Percentiles rank a stretch among this genome's conserved stretches.
These are phyloP conservation scores for Pseudonitzschia multistriata DNA, from an alignment of 108 stramenopile genomes.

Conservation along the genomic window DNA sequence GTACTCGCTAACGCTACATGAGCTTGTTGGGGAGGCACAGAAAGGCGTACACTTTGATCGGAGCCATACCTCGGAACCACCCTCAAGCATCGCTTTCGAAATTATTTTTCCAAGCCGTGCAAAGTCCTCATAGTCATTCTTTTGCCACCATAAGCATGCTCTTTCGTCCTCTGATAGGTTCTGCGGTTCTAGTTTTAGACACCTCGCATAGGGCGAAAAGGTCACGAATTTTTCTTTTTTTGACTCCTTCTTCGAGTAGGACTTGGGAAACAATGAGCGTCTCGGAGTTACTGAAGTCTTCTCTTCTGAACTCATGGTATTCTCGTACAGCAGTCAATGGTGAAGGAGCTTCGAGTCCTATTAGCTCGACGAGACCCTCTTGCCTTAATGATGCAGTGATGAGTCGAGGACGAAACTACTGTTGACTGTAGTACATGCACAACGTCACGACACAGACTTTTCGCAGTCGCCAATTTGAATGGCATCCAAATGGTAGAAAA, in stretches of 20 bases:
- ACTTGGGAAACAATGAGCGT: constrained; percentile 13
- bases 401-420: neutral
- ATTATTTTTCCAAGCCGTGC: constrained; percentile 69
- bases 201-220: constrained; percentile 75
- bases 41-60: constrained; percentile 36
- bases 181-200: constrained; percentile 56
- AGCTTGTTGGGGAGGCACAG: constrained; percentile 26
- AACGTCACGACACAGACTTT: no score
- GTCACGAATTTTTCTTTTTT: constrained; percentile 26
- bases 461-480: no score
- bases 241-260: constrained; percentile 8
- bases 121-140: constrained; percentile 75
- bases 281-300: constrained; percentile 1
- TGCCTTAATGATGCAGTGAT: neutral
- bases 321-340: no score
- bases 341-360: no score
- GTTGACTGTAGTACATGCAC: no score
- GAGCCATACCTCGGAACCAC: constrained; percentile 75
- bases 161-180: constrained; percentile 59
- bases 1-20: neutral
- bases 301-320: neutral
- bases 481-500: neutral
- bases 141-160: constrained; percentile 72
- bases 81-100: constrained; percentile 72
- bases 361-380: neutral